Conservation (phyloP, 352 stramenopile species). For the Globisporangium irregulare region DNA sequence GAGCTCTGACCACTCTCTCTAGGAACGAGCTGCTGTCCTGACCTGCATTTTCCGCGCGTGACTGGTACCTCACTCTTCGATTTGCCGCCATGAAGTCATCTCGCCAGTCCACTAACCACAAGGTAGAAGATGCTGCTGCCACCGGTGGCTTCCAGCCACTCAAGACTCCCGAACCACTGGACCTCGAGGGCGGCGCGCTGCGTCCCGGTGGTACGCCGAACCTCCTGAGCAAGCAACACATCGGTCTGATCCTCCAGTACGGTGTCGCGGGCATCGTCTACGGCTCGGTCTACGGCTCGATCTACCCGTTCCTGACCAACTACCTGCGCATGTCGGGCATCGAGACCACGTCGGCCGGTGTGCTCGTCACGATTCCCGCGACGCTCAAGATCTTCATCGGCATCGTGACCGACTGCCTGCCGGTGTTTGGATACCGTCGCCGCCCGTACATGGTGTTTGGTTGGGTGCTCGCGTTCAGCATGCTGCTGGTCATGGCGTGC, state of each 20-base stretch:
- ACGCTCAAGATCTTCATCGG: conserved; percentile 36
- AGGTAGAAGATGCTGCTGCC: not conserved
- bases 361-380: conserved; percentile 27
- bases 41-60: not conserved
- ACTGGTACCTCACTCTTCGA: not conserved
- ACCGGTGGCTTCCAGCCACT: conserved; percentile 6
- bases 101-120: not conserved
- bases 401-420: conserved; percentile 28
- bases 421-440: conserved; percentile 27
- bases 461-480: conserved; percentile 21
- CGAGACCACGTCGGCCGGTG: conserved; percentile 20
- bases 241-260: conserved; percentile 29
- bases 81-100: conserved; percentile 2
- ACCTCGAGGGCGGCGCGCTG: conserved; percentile 18
- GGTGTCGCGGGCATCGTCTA: conserved; percentile 23
- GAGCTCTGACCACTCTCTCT: not conserved
- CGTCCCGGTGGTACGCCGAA: conserved; percentile 20
- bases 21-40: not conserved
- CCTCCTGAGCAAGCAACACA: conserved; percentile 16
- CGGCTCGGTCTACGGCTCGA: conserved; percentile 14
- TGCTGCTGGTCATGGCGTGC: conserved; percentile 19
- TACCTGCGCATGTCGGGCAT: conserved; percentile 20
- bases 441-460: conserved; percentile 45
- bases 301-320: conserved; percentile 21
- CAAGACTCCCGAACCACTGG: conserved; percentile 6